Conservation (phyloP, 345 rosid genomes). For the Eucalyptus viminalis region DNA sequence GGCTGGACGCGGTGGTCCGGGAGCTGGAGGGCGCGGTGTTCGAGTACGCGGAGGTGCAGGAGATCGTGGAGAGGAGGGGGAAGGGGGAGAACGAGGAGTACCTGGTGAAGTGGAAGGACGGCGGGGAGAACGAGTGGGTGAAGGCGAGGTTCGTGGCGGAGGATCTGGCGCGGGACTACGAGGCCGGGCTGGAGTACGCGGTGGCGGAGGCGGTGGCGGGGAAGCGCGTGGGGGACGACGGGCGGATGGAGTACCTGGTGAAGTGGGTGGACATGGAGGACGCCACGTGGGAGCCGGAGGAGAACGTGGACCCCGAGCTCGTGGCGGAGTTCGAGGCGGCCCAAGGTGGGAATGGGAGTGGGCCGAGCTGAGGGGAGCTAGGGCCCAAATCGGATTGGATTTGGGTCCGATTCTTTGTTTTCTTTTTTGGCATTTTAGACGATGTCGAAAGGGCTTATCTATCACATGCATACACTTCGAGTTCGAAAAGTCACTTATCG, state of each 20-base stretch:
- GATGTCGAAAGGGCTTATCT: background rate
- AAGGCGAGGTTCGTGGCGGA: constrained; percentile 41
- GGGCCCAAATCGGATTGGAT: background rate
- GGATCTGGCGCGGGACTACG: constrained; percentile 68
- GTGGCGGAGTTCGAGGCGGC: constrained; percentile 31
- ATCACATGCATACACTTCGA: background rate
- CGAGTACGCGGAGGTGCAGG: constrained; percentile 83
- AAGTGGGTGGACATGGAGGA: constrained; percentile 73
- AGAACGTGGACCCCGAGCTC: constrained; percentile 64
- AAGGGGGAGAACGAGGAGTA: constrained; percentile 60
- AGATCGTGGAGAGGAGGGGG: constrained; percentile 71
- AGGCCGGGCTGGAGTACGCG: constrained; percentile 77
- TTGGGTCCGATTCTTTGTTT: background rate
- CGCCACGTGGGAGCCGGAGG: constrained; percentile 92
- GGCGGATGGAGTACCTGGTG: constrained; percentile 53
- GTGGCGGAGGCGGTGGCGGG: constrained; percentile 66
- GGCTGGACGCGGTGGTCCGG: constrained; percentile 53
- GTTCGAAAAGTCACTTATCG: background rate
- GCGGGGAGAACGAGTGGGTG: constrained; percentile 72
- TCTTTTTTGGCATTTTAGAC: background rate
- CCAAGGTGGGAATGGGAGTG: background rate
- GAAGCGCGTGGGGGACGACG: constrained; percentile 53
- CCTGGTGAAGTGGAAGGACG: constrained; percentile 83
- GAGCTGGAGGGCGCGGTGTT: constrained; percentile 38
- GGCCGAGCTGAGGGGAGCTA: background rate